Base-by-base conservation (phyloP, 139 green algal genomes). In the Limnomonas spitsbergensis region DNA sequence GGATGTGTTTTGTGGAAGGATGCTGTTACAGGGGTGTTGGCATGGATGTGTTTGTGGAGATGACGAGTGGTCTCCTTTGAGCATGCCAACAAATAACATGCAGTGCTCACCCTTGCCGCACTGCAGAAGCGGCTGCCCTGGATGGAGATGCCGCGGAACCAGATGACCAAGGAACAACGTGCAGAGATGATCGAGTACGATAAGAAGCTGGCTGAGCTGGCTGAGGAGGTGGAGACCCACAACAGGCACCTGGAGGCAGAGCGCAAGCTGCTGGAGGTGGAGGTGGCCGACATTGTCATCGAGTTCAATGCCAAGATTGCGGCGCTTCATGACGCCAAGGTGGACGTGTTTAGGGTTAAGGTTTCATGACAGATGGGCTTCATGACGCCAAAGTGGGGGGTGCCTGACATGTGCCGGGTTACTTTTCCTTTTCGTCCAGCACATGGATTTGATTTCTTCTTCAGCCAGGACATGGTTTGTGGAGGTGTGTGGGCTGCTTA, bases 111-210 rank as follows among this genome's bases (percentile, higher is more conserved):
- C n/a, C n/a, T n/a, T n/a, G n/a, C n/a, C n/a, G n/a, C n/a, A n/a
- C n/a, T n/a, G n/a, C n/a, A n/a, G 73, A 75, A n/a, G 47, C 75
- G 72, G 1, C 42, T 82, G 71, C 38, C 76, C 0, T 85, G 81
- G 81, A 85, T 85, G 81, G 81, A 85, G 66, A 53, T 85, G 76
- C 70, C 76, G 2, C 40, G 56, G 0, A 70, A 39, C 31, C 56
- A 82, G 52, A 26, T 82, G 76, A 80, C n/a, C 27, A 72, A 77
- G 74, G 81, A 82, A n/a, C 81, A 85, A 76, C 70, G 81, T 14
- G 34, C 47, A 36, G 54, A 69, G 76, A 52, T 85, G 2, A 36
- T 36, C 24, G 81, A 85, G 70, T 82, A 38, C 35, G 76, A 81
- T 24, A 75, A 75, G 39, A 39, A 40, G 36, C 37, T 42, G n/a